Evolutionary conservation across 2,329 filamentous ascomycete genomes (phyloP), one percentile per base, ranked within the genome.

Genomic region (Colletotrichum zoysiae): DNA sequence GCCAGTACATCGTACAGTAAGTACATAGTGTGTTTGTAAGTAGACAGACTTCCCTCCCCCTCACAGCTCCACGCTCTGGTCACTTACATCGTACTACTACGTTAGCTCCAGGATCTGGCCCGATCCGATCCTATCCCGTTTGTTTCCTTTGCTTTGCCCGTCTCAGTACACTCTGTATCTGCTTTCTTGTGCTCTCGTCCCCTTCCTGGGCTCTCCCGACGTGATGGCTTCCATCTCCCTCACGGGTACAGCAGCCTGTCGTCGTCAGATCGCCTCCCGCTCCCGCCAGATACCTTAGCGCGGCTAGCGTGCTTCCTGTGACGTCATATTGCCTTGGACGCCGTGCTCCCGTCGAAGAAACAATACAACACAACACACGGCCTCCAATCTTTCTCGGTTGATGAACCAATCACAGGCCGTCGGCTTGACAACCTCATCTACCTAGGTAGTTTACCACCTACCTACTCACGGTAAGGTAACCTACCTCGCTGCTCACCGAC

Each of bases 311-410:
- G 51, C 46, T 63, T 14, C 5, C 12, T 23, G 62, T 71, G 69
- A 71, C 58, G 65, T 71, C 69, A 71, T 30, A 55, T 46, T 9
- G 35, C 61, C 5, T 3, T 11, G 14, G n/a, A 48, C 18, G 26
- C 38, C 44, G 46, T 53, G 48, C 55, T 67, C 57, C 67, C 56
- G 38, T 35, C n/a, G 53, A 35, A 30, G 35, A 46, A 30, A 40
- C 30, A 42, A 26, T 26, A 30, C 11, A 18, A 18, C 38, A 9
- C 35, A 38, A 2, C 44, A 46, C 44, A 48, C 20, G 8, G 44
- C 8, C 16, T 4, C n/a, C 57, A 51, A 35, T 20, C 26, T 53
- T 20, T 53, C 14, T 9, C 26, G 16, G 50, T 3, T 33, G 26
- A 23, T 40, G 16, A 14, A 7, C 67, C 63, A 11, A 38, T 70